Evolutionary conservation across 2,329 filamentous ascomycete genomes (phyloP), one percentile per base, ranked within the genome.

Genomic region (Aspergillus fructus): DNA sequence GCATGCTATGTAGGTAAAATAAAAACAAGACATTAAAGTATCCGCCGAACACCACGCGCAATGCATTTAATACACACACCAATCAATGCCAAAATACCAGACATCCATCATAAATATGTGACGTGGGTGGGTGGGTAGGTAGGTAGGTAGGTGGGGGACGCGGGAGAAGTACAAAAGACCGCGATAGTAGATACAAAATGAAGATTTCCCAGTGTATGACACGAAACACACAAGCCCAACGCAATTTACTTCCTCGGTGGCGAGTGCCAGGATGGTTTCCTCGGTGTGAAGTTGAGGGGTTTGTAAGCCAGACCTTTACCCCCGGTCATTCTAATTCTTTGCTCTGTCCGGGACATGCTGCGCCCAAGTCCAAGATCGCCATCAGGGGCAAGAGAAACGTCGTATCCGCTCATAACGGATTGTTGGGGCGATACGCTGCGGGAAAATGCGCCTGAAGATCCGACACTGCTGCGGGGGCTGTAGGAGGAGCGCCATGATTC

Each of bases 271-370:
- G 27, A 54, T 37, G 59, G 61, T 27, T 67, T 64, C 34, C 57
- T 53, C 7, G 63, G 61, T 3, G 64, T 64, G 15, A 71, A 68
- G 23, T 75, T 66, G 41, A 77, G 58, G 3, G 74, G 73, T 55
- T 74, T 76, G 37, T 73, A 76, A 5, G 77, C 77, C 48, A 79
- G 60, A 0, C 77, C 77, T 41, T 69, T 74, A 5, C 74, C 76
- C 12, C 77, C 77, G 5, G 76, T 79, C 43, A 67, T 56, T 39
- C 76, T 68, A 33, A 79, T 76, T 30, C 77, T 68, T 61, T 75
- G 68, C 58, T 79, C 77, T 0, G 76, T 77, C 17, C 76, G 71
- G 45, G 76, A 78, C 54, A 79, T 62, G 8, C 70, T 72, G 33
- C 72, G 66, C 5, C 74, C 74, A 5, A 75, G 65, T 11, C 74